Evolutionary conservation across 164 flowering plant genomes (phyloP).

Genomic region (Cinnamomum chago): DNA sequence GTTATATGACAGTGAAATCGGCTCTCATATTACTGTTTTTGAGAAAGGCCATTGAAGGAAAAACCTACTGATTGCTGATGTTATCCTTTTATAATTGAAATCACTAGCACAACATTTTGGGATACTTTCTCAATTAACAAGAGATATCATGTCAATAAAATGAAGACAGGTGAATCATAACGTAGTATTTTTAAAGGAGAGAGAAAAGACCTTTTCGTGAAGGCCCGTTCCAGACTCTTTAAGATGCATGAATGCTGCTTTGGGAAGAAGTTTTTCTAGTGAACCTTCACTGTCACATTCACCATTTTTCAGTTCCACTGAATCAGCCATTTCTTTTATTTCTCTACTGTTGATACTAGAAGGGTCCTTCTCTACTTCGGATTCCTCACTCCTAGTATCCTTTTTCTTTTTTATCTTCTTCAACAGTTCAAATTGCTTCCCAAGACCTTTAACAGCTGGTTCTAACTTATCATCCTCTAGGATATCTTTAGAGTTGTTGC

Average conservation of each 20-base stretch:
- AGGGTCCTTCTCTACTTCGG: conserved; percentile 27
- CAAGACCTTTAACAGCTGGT: conserved; percentile 71
- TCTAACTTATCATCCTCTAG: conserved; percentile 29
- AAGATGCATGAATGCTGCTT: conserved; percentile 65
- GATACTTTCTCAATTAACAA: not conserved
- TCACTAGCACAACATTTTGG: not conserved
- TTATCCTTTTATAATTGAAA: not conserved
- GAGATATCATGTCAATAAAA: not conserved
- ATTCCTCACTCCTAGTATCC: conserved; percentile 14
- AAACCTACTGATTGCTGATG: not conserved
- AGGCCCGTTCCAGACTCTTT: conserved; percentile 74
- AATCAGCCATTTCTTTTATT: conserved; percentile 15
- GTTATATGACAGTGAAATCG: not conserved
- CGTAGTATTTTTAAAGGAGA: not conserved
- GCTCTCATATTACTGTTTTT: not conserved
- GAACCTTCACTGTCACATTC: conserved; percentile 31
- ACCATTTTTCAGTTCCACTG: conserved; percentile 22
- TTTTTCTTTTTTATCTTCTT: conserved; percentile 62
- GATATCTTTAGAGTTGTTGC: conserved; percentile 23
- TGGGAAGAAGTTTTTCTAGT: conserved; percentile 47
- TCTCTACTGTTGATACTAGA: conserved; percentile 7
- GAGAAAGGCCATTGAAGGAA: not conserved
- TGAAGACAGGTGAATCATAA: conserved; percentile 2
- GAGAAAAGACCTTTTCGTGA: conserved; percentile 65
- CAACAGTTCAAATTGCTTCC: conserved; percentile 71